Evolutionary conservation across 2,329 filamentous ascomycete species (phyloP).

Genomic region (Alternaria brassicicola): DNA sequence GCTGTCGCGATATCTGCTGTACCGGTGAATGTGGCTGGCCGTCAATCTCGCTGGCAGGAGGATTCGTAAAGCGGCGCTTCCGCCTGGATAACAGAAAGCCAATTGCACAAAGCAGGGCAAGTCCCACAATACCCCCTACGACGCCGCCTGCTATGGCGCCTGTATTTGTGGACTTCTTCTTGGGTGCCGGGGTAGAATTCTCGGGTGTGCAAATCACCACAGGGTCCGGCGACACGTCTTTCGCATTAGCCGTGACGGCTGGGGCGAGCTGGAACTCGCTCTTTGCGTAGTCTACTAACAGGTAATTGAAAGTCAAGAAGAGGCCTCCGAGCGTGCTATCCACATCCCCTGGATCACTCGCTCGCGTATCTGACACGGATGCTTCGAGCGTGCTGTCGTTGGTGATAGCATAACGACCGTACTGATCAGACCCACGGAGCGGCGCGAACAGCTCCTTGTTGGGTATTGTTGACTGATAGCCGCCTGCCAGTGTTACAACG

Average conservation of each 20-base stretch:
- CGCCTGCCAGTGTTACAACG: constrained; percentile 6
- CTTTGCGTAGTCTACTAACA: constrained; percentile 16
- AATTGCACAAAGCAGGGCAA: not conserved
- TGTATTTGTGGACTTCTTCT: not conserved
- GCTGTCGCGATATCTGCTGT: not conserved
- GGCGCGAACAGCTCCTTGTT: constrained; percentile 16
- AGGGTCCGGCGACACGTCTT: constrained; percentile 5
- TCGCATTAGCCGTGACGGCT: not conserved
- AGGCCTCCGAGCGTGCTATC: constrained; percentile 6
- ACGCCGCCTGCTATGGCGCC: constrained; percentile 9
- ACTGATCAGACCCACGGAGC: constrained; percentile 13
- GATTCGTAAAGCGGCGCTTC: not conserved
- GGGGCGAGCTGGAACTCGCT: constrained; percentile 14
- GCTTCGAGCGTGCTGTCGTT: constrained; percentile 16
- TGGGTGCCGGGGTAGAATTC: not conserved
- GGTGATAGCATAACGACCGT: constrained; percentile 15
- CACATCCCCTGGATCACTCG: constrained; percentile 3
- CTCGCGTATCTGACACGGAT: constrained; percentile 10
- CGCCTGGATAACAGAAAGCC: not conserved
- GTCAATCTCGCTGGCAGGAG: not conserved
- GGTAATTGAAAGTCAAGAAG: constrained; percentile 19
- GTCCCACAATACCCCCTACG: constrained; percentile 3
- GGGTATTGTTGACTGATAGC: constrained; percentile 12
- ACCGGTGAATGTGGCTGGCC: not conserved
- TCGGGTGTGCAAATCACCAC: constrained; percentile 2